phyloP scores from a whole-genome alignment of 345 rosid genomes.

The Arabis hirsuta region DNA sequence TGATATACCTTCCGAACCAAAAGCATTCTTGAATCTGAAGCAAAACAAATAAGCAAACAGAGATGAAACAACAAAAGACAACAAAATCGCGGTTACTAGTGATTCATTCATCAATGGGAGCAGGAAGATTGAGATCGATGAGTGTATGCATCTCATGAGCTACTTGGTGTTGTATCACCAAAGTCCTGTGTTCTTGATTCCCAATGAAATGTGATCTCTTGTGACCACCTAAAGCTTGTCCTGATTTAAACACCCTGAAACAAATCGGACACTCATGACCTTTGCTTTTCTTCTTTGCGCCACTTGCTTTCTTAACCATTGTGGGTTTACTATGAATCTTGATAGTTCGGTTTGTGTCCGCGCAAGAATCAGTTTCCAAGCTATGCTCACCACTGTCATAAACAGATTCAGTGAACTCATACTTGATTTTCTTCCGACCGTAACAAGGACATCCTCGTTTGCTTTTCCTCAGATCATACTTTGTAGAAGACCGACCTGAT shows the following conservation, averaged over 20 bases:
- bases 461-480: constrained; percentile 55
- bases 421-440: constrained; percentile 48
- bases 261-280: constrained; percentile 91
- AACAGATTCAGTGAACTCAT: constrained; percentile 49
- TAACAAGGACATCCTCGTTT: constrained; percentile 42
- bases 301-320: constrained; percentile 45
- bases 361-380: constrained; percentile 54
- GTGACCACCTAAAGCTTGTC: constrained; percentile 96
- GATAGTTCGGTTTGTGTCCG: constrained; percentile 42
- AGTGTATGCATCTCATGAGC: constrained; percentile 53
- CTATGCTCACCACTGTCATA: constrained; percentile 60
- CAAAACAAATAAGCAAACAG: constrained; percentile 1
- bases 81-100: constrained; percentile 7
- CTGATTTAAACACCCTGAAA: constrained; percentile 82
- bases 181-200: constrained; percentile 56
- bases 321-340: constrained; percentile 46
- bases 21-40: constrained; percentile 33
- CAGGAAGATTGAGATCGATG: constrained; percentile 93
- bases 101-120: constrained; percentile 56
- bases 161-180: constrained; percentile 56
- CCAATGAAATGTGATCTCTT: constrained; percentile 95
- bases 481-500: constrained; percentile 47
- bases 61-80: constrained; percentile 24
- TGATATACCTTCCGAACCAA: constrained; percentile 35
- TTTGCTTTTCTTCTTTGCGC: constrained; percentile 60